Evolutionary conservation across 352 stramenopile genomes (phyloP).

Genomic region (Stephanocyclus meneghinianus): DNA sequence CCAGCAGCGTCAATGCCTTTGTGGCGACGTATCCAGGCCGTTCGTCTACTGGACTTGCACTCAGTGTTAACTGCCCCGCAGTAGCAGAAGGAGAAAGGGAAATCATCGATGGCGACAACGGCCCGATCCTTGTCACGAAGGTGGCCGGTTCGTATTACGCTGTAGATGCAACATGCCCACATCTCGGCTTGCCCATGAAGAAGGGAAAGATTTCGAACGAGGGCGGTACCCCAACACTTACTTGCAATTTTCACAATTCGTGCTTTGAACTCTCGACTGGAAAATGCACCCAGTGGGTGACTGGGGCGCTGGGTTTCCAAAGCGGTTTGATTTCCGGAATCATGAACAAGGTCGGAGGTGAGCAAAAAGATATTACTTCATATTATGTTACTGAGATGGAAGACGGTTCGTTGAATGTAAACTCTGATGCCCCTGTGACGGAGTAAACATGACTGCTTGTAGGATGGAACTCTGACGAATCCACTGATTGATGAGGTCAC

Average conservation of each 20-base stretch:
- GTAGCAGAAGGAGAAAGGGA: conserved; percentile 46
- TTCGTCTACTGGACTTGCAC: not conserved
- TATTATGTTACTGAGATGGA: conserved; percentile 45
- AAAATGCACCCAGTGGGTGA: conserved; percentile 56
- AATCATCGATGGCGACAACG: conserved; percentile 46
- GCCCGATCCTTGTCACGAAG: conserved; percentile 51
- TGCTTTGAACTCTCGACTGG: conserved; percentile 54
- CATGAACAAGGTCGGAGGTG: conserved; percentile 49
- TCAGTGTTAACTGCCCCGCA: conserved; percentile 28
- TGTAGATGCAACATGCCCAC: conserved; percentile 54
- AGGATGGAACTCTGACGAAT: no score
- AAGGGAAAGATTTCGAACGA: conserved; percentile 49
- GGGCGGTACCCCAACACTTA: conserved; percentile 26
- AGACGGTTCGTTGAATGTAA: conserved; percentile 44
- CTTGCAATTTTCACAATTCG: conserved; percentile 59
- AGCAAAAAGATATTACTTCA: conserved; percentile 46
- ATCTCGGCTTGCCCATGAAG: conserved; percentile 59
- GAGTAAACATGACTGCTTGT: no score
- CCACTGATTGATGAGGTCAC: no score
- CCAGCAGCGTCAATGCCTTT: not conserved
- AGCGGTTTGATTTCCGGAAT: conserved; percentile 54
- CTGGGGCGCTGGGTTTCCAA: conserved; percentile 39
- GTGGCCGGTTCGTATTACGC: conserved; percentile 52
- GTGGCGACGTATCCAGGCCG: not conserved
- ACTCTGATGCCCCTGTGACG: no score